A percentile compares a stretch with the other conserved stretches of the same genome.
phyloP scores from a whole-genome alignment of 495 filamentous ascomycete genomes.

The Penicillium robsamsonii region DNA sequence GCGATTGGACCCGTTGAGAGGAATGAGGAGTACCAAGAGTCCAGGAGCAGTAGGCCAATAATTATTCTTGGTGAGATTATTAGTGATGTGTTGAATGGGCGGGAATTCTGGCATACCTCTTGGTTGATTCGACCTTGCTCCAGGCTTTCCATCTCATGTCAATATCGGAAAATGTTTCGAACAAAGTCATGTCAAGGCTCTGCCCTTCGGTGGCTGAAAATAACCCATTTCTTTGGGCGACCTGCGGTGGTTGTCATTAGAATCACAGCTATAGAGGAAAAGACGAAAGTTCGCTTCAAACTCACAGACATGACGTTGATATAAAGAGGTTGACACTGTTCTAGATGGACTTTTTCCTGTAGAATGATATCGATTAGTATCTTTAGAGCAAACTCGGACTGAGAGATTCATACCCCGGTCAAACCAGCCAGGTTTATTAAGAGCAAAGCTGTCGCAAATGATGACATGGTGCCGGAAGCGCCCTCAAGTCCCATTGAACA shows the following conservation, averaged over 20 bases:
- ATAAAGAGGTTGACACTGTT: constrained; percentile 51
- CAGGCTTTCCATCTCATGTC: constrained; percentile 54
- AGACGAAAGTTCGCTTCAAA: neutral
- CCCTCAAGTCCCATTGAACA: constrained; percentile 37
- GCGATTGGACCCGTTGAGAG: constrained; percentile 49
- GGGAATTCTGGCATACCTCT: constrained; percentile 33
- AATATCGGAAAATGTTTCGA: constrained; percentile 45
- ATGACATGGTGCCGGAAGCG: constrained; percentile 41
- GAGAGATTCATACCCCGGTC: constrained; percentile 40
- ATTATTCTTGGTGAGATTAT: constrained; percentile 32
- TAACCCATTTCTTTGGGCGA: constrained; percentile 50
- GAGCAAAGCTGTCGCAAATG: constrained; percentile 47
- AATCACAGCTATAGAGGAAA: neutral
- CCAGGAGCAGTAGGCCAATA: constrained; percentile 47
- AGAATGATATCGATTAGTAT: constrained; percentile 17
- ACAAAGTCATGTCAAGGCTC: constrained; percentile 45
- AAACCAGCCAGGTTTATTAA: constrained; percentile 50
- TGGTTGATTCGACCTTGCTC: constrained; percentile 51
- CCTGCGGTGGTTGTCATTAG: constrained; percentile 27
- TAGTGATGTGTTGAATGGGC: neutral
- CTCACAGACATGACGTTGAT: constrained; percentile 51
- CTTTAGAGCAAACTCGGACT: neutral
- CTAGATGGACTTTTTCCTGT: constrained; percentile 45
- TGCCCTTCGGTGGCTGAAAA: constrained; percentile 49
- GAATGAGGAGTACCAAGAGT: constrained; percentile 52